Conservation (phyloP, 768 basidiomycete genomes). For the Roridomyces roridus region DNA sequence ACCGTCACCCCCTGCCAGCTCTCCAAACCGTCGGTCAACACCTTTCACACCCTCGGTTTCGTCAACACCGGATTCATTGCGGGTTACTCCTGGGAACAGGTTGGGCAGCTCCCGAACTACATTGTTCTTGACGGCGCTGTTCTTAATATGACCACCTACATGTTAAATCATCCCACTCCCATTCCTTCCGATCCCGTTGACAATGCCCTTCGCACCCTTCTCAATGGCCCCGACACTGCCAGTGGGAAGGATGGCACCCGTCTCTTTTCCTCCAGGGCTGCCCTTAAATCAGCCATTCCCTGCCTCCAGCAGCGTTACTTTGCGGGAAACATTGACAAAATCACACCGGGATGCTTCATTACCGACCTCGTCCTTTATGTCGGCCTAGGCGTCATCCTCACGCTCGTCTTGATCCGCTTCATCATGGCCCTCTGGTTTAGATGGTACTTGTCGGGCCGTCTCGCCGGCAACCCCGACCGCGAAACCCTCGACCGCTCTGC, state of each 20-base stretch:
- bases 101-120: constrained; percentile 72
- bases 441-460: constrained; percentile 89
- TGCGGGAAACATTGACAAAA: constrained; percentile 95
- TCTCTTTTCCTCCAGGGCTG: constrained; percentile 76
- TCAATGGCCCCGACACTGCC: constrained; percentile 50
- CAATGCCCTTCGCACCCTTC: constrained; percentile 76
- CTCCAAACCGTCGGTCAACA: constrained; percentile 60
- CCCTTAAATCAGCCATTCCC: constrained; percentile 70
- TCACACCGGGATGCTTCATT: constrained; percentile 95
- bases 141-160: constrained; percentile 90
- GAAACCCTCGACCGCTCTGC: constrained; percentile 79
- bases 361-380: constrained; percentile 88
- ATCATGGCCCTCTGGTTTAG: constrained; percentile 96
- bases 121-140: constrained; percentile 94
- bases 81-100: constrained; percentile 93
- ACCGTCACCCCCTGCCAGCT: constrained; percentile 69
- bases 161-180: constrained; percentile 70
- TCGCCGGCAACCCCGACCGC: constrained; percentile 78
- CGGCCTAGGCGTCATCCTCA: constrained; percentile 90
- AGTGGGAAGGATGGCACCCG: constrained; percentile 91
- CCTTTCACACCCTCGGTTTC: constrained; percentile 67
- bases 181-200: constrained; percentile 83
- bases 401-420: constrained; percentile 90
- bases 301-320: constrained; percentile 88
- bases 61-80: constrained; percentile 69